Base-by-base conservation (phyloP, 192 early-diverging fungal species). In the Mortierella alpina region DNA sequence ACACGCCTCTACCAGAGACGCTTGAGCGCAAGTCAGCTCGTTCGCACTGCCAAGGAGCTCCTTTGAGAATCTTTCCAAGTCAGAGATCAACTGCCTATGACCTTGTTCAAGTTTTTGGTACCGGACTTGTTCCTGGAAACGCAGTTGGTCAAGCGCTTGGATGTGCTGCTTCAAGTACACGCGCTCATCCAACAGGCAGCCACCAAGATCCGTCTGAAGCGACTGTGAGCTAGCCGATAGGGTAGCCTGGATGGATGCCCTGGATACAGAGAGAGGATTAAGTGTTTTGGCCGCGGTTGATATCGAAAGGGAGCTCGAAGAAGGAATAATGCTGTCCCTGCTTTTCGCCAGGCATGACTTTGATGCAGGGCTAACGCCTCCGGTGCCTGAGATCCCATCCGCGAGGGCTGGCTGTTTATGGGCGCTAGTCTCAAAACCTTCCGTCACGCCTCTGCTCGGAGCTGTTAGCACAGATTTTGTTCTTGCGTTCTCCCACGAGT, bases 131-230 rank as follows among this genome's bases (percentile, higher is more conserved):
- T 72, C 70, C 49, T 72, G 70, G 11, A 59, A 6, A 0, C 70
- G 70, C 4, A 80, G 42, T 6, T 55, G 59, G n/a, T 80, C 60
- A 13, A 80, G 46, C 4, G n/a, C 13, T 42, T 64, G 77, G 22
- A 80, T 63, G 42, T 72, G 70, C 46, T 80, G 77, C 44, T 80
- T 80, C 4, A 80, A 49, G 17, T 42, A 72, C 2, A 80, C 52
- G 20, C 70, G 65, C 41, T 80, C 77, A 41, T 80, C 77, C 40
- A 80, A 45, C 40, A 72, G 45, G 48, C 59, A 51, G 7, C 52
- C 47, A 10, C 54, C 55, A 17, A 80, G 59, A 41, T 68, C 54
- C 14, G 77, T 48, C 14, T 66, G 11, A 13, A 80, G 51, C 1
- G 70, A 63, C n/a, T 72, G 77, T n/a, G 70, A 65, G 52, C 65